phyloP scores from a whole-genome alignment of 2,329 filamentous ascomycete species.

The Cyanodermella asteris region DNA sequence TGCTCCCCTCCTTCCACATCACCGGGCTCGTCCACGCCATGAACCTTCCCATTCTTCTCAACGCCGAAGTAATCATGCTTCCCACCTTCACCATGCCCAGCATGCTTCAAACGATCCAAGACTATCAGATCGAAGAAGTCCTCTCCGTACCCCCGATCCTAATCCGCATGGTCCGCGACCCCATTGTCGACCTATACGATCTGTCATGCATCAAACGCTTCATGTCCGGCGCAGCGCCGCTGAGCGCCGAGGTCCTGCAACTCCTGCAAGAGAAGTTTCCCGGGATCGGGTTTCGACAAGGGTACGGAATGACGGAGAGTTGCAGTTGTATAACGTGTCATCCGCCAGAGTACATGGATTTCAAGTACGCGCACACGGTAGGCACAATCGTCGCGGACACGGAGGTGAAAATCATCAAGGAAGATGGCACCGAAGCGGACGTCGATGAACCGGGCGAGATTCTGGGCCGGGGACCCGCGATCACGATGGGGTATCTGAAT shows the following conservation, averaged over 20 bases:
- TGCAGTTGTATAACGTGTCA: conserved; percentile 42
- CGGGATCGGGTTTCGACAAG: conserved; percentile 35
- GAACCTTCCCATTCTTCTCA: conserved; percentile 39
- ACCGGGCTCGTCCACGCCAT: conserved; percentile 41
- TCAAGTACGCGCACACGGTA: conserved; percentile 33
- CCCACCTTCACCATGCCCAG: conserved; percentile 38
- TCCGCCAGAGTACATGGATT: conserved; percentile 32
- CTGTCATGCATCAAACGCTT: conserved; percentile 31
- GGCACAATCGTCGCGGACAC: conserved; percentile 36
- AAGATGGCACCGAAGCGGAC: conserved; percentile 29
- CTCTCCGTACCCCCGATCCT: conserved; percentile 38
- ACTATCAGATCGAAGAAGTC: conserved; percentile 32
- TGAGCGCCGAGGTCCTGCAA: conserved; percentile 31
- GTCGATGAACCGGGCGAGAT: conserved; percentile 33
- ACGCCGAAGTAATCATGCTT: conserved; percentile 45
- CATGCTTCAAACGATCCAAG: conserved; percentile 31
- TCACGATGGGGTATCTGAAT: conserved; percentile 61
- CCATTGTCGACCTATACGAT: conserved; percentile 30
- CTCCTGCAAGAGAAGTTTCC: conserved; percentile 32
- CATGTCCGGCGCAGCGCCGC: conserved; percentile 34
- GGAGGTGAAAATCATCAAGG: conserved; percentile 35
- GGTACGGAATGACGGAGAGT: conserved; percentile 47
- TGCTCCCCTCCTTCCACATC: conserved; percentile 41
- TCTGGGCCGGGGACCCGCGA: conserved; percentile 58
- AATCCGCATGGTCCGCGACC: conserved; percentile 34